These are phyloP conservation scores for Actinidia chinensis DNA, from an alignment of 179 eudicot genomes.

Conservation along the genomic window DNA sequence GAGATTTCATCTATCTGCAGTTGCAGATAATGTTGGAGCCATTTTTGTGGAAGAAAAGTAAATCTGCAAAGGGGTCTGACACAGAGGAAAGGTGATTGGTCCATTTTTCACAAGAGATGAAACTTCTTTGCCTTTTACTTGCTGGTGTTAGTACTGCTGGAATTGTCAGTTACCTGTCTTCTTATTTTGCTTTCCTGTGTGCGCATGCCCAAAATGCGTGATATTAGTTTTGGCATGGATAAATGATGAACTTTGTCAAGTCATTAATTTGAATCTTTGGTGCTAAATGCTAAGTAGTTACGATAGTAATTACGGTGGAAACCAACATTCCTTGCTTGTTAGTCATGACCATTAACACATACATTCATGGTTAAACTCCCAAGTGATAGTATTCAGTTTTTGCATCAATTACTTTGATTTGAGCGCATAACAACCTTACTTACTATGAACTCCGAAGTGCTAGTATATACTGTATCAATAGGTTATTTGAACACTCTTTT, in stretches of 20 bases:
- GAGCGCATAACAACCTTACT: no score
- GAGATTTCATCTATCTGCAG: constrained; percentile 39
- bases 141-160: constrained; percentile 10
- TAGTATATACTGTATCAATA: no score
- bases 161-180: not conserved
- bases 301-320: no score
- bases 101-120: not conserved
- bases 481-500: not conserved
- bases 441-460: no score
- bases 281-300: no score
- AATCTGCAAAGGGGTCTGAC: constrained; percentile 41
- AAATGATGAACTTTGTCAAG: constrained; percentile 1
- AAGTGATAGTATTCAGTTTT: no score
- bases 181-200: not conserved
- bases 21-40: constrained; percentile 74
- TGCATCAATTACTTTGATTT: no score
- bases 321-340: no score
- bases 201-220: not conserved
- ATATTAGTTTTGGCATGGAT: constrained; percentile 1
- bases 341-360: no score
- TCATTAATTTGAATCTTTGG: not conserved
- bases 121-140: constrained; percentile 12
- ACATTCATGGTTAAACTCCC: no score
- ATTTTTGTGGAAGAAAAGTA: constrained; percentile 61
- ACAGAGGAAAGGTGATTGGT: constrained; percentile 62